Evolutionary conservation across 441 rosid genomes (phyloP).

Genomic region (Adansonia rubrostipa): DNA sequence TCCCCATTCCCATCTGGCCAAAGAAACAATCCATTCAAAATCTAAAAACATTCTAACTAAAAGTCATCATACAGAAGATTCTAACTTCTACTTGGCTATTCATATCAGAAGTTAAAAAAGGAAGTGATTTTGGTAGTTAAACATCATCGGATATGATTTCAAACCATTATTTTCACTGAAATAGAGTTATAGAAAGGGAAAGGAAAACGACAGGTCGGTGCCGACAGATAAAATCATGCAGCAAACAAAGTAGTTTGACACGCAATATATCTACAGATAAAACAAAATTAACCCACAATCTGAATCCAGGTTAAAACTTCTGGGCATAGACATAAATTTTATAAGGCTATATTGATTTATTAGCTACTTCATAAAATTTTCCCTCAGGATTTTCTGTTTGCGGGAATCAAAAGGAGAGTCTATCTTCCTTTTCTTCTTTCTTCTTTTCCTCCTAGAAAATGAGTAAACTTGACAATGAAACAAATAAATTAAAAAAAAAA

Average conservation of each 20-base stretch:
- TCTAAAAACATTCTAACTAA: conserved; percentile 2
- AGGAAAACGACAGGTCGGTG: conserved; percentile 3
- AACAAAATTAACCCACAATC: conserved; percentile 2
- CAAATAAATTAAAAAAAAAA: neutral
- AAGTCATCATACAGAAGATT: neutral
- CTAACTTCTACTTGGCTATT: neutral
- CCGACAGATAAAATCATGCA: conserved; percentile 13
- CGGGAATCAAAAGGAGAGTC: neutral
- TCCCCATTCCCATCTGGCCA: conserved; percentile 65
- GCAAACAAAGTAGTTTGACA: neutral
- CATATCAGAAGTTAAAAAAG: neutral
- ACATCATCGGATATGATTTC: neutral
- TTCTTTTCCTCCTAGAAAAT: neutral
- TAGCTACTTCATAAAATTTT: neutral
- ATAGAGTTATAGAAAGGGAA: neutral
- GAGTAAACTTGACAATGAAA: conserved; percentile 2
- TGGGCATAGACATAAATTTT: neutral
- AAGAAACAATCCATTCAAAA: conserved; percentile 28
- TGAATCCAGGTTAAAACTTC: conserved; percentile 12
- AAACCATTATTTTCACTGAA: neutral
- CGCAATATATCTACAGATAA: conserved; percentile 3
- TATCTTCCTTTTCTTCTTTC: neutral
- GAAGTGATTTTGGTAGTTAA: neutral
- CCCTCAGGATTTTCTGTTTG: neutral
- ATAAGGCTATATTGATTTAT: neutral